Evolutionary conservation across 2,329 filamentous ascomycete genomes (phyloP).

Genomic region (Dactylellina haptotyla): DNA sequence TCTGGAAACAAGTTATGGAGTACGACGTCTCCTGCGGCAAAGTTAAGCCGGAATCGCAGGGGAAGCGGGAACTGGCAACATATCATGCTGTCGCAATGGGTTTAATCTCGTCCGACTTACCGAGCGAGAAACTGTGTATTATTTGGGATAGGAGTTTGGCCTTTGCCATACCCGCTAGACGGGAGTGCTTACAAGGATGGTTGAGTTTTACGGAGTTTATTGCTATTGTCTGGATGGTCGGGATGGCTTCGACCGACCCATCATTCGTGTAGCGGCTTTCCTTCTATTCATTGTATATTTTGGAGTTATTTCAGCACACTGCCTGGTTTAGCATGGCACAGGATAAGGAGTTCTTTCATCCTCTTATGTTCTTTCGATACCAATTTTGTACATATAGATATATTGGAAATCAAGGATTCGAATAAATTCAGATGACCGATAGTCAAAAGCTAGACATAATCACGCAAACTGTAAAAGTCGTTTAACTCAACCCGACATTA

Average conservation of each 20-base stretch:
- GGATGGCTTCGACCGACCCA: slow-evolving; percentile 38
- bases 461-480: no score
- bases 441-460: no score
- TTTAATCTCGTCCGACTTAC: slow-evolving; percentile 32
- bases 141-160: slow-evolving; percentile 45
- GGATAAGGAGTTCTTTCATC: no score
- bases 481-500: no score
- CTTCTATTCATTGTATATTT: background rate
- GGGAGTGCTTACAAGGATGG: slow-evolving; percentile 42
- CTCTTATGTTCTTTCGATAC: background rate
- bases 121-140: slow-evolving; percentile 35
- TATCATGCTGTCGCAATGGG: slow-evolving; percentile 50
- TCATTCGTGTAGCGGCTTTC: slow-evolving; percentile 9
- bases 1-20: slow-evolving; percentile 51
- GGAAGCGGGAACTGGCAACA: slow-evolving; percentile 35
- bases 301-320: background rate
- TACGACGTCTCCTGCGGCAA: slow-evolving; percentile 39
- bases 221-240: slow-evolving; percentile 49
- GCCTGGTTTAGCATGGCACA: background rate
- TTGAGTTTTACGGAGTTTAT: slow-evolving; percentile 49
- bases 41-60: slow-evolving; percentile 37
- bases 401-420: background rate
- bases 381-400: background rate
- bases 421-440: background rate
- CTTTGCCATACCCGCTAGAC: slow-evolving; percentile 40